Evolutionary conservation across 108 stramenopile genomes (phyloP), one percentile per base, ranked within the genome.

Genomic region (Parmales sp.): DNA sequence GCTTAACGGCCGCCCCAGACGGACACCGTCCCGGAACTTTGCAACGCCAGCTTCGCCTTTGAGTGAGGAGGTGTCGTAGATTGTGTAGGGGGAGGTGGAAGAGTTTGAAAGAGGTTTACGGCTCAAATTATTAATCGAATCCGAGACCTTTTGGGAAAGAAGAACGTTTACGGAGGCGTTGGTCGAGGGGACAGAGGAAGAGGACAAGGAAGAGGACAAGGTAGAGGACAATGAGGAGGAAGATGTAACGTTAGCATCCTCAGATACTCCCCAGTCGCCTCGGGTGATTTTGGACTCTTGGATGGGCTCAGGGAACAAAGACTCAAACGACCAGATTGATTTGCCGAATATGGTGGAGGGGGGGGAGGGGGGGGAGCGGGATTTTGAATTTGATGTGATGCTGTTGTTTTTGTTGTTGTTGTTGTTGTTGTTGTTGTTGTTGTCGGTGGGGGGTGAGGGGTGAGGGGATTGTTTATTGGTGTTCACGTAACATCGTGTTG

Each of bases 291-390:
- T 70, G 38, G 87, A 80, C 66, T 91, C 90, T 65, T 78, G 76
- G 18, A 92, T 83, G 0, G 90, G 80, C 36, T 73, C 78, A 13
- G 88, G 84, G 69, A 92, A 92, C 6, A 92, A 70, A 22, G 71
- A 75, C 48, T 92, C 90, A 67, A 92, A 92, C 39, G 77, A 79
- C 88, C 88, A 92, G 38, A 92, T 83, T 13, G 46, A 48, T n/a
- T n/a, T 23, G 46, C 46, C 23, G 8, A n/a, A 2, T 3, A 23
- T 23, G 16, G 19, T 48, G 22, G 23, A n/a, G 8, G 46, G 46
- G 23, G 23, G 46, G 46, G 46, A 48, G 8, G 46, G 4, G 8
- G 46, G 46, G 16, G 41, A 13, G 11, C 11, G 16, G n/a, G n/a
- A n/a, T n/a, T n/a, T n/a, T n/a, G n/a, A n/a, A n/a, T n/a, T n/a